Evolutionary conservation across 192 early-diverging fungal genomes (phyloP).

Genomic region (Paraglomus occultum): DNA sequence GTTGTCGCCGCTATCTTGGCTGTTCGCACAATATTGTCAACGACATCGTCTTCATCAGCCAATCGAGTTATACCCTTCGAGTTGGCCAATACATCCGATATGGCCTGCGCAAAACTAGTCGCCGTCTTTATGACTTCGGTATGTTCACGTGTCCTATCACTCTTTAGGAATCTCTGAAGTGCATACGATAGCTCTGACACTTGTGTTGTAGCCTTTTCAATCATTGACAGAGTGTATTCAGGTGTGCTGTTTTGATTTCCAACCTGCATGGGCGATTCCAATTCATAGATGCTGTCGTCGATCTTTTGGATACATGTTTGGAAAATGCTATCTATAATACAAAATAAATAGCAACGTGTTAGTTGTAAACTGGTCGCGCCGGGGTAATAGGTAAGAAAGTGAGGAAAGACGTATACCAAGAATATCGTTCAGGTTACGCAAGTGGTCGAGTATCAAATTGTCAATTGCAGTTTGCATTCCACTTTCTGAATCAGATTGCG

Average conservation of each 20-base stretch:
- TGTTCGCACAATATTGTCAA: slow-evolving; percentile 72
- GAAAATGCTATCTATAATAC: slow-evolving; percentile 73
- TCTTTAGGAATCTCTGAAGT: slow-evolving; percentile 44
- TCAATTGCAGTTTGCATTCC: slow-evolving; percentile 66
- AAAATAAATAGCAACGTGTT: slow-evolving; percentile 1
- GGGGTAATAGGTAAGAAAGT: not conserved
- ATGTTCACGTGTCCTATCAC: slow-evolving; percentile 66
- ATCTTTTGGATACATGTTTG: slow-evolving; percentile 84
- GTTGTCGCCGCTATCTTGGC: slow-evolving; percentile 65
- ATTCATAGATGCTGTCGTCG: slow-evolving; percentile 85
- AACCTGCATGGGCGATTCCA: slow-evolving; percentile 75
- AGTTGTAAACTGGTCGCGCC: not conserved
- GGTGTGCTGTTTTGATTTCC: slow-evolving; percentile 88
- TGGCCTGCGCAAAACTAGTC: slow-evolving; percentile 73
- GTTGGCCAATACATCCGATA: slow-evolving; percentile 81
- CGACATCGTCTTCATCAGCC: slow-evolving; percentile 69
- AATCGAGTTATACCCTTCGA: slow-evolving; percentile 88
- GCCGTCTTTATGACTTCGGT: slow-evolving; percentile 81
- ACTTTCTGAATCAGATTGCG: slow-evolving; percentile 40
- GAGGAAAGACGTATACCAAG: slow-evolving; percentile 40
- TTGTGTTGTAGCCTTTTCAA: slow-evolving; percentile 77
- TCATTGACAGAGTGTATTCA: slow-evolving; percentile 87
- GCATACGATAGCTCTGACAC: slow-evolving; percentile 59
- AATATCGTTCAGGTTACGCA: slow-evolving; percentile 69
- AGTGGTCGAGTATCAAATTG: slow-evolving; percentile 60